Evolutionary conservation across 805 yeast genomes (phyloP).

Genomic region (Brettanomyces naardenensis): DNA sequence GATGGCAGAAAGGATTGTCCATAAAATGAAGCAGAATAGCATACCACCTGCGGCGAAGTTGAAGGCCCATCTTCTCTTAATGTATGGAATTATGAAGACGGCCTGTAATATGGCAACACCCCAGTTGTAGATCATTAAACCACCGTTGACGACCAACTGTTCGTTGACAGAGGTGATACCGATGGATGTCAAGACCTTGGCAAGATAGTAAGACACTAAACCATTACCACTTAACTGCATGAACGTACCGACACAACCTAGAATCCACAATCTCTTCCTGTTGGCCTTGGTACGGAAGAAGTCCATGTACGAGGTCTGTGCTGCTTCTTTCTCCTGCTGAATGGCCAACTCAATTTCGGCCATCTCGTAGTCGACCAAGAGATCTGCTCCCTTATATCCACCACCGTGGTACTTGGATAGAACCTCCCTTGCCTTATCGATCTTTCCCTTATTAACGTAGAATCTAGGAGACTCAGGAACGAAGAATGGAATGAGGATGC

Average conservation of each 20-base stretch:
- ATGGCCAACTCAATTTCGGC: constrained; percentile 3
- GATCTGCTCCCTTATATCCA: constrained; percentile 10
- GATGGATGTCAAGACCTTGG: constrained; percentile 22
- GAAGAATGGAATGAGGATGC: constrained; percentile 24
- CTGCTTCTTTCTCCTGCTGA: constrained; percentile 3
- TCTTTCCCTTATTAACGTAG: constrained; percentile 27
- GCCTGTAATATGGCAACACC: constrained; percentile 16
- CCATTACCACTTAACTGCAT: constrained; percentile 38
- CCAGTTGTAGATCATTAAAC: constrained; percentile 13
- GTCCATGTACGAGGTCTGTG: background rate
- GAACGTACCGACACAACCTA: constrained; percentile 21
- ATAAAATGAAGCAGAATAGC: constrained; percentile 13
- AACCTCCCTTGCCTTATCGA: constrained; percentile 30
- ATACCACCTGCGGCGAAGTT: constrained; percentile 10
- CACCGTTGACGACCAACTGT: constrained; percentile 19
- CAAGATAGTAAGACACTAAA: constrained; percentile 36
- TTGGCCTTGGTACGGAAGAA: constrained; percentile 22
- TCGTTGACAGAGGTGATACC: constrained; percentile 14
- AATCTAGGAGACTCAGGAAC: constrained; percentile 37
- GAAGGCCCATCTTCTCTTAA: constrained; percentile 13
- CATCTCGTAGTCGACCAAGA: constrained; percentile 2
- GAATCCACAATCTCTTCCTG: constrained; percentile 29
- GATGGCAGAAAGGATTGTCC: constrained; percentile 3
- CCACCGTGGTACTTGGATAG: constrained; percentile 53
- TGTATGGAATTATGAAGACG: constrained; percentile 11